A percentile compares a stretch with the other conserved stretches of the same genome.
Evolutionary conservation across 2,329 filamentous ascomycete genomes (phyloP).

Genomic region (Mycosphaerelloides madeirae): DNA sequence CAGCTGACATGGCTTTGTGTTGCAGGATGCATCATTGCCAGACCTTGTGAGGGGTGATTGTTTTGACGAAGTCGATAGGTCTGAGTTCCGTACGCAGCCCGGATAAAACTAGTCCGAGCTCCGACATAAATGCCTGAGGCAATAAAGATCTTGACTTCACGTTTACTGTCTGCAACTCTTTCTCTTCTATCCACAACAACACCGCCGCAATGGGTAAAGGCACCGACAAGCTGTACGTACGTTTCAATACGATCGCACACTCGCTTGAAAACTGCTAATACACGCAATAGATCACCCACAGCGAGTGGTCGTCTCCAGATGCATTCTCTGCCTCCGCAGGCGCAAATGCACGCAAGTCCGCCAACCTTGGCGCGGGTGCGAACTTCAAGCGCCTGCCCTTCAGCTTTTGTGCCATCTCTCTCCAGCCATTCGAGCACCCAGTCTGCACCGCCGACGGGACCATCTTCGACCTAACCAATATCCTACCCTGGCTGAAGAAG

Average conservation of each 20-base stretch:
- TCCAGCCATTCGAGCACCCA: slow-evolving; percentile 91
- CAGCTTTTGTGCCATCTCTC: slow-evolving; percentile 94
- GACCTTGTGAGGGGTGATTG: too few species aligned
- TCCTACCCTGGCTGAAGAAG: slow-evolving; percentile 88
- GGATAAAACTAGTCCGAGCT: too few species aligned
- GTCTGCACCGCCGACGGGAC: slow-evolving; percentile 85
- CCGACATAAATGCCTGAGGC: too few species aligned
- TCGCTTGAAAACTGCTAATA: slow-evolving; percentile 4
- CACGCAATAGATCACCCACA: slow-evolving; percentile 73
- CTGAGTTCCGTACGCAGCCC: too few species aligned
- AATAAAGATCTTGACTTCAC: too few species aligned
- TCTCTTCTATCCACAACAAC: not conserved
- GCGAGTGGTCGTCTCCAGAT: slow-evolving; percentile 91
- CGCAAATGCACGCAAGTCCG: slow-evolving; percentile 56
- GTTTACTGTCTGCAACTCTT: not conserved
- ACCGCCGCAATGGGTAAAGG: slow-evolving; percentile 19
- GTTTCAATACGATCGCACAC: slow-evolving; percentile 19
- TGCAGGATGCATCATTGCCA: not conserved
- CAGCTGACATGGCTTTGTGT: slow-evolving; percentile 4
- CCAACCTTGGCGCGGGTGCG: slow-evolving; percentile 50
- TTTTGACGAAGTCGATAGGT: too few species aligned
- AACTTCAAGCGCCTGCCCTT: slow-evolving; percentile 87
- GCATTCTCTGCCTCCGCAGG: slow-evolving; percentile 77
- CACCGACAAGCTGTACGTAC: slow-evolving; percentile 39
- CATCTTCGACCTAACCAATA: slow-evolving; percentile 93